Conservation (phyloP, 352 stramenopile genomes). For the Phytophthora sp. region DNA sequence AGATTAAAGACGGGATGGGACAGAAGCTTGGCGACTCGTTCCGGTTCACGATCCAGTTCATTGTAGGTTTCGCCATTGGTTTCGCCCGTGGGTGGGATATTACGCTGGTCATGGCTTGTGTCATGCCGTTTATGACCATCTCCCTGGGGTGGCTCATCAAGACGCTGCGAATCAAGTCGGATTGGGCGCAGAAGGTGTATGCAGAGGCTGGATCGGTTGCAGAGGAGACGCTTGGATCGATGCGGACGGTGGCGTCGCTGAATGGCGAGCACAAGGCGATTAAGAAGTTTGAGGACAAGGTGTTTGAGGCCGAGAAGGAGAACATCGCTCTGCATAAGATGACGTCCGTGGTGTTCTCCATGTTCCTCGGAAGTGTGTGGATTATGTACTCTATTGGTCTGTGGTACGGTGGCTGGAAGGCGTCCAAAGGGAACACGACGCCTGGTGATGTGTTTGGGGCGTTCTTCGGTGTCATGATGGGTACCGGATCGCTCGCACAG, state of each 20-base stretch:
- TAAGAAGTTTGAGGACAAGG: constrained; percentile 41
- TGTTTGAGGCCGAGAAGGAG: constrained; percentile 35
- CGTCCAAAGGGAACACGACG: constrained; percentile 32
- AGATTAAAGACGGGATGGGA: constrained; percentile 57
- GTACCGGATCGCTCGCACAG: constrained; percentile 48
- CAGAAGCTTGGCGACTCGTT: constrained; percentile 48
- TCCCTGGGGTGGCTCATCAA: constrained; percentile 50
- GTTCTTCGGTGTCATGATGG: constrained; percentile 60
- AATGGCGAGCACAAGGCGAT: constrained; percentile 47
- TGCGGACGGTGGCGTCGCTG: constrained; percentile 48
- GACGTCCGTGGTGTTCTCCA: constrained; percentile 32
- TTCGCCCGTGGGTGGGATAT: constrained; percentile 53
- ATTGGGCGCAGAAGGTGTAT: constrained; percentile 48
- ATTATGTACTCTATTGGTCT: constrained; percentile 48
- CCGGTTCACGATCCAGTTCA: constrained; percentile 37
- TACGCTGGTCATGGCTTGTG: constrained; percentile 45
- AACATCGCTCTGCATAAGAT: constrained; percentile 49
- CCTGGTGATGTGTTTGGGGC: constrained; percentile 52
- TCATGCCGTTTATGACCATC: constrained; percentile 42
- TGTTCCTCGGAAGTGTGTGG: constrained; percentile 55
- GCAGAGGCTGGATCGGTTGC: constrained; percentile 52
- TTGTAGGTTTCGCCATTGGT: constrained; percentile 49
- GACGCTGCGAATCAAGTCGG: constrained; percentile 31
- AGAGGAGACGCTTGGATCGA: constrained; percentile 51
- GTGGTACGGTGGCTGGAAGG: constrained; percentile 62